phyloP scores from a whole-genome alignment of 106 monocot genomes.

The Xerophyta viscosa region DNA sequence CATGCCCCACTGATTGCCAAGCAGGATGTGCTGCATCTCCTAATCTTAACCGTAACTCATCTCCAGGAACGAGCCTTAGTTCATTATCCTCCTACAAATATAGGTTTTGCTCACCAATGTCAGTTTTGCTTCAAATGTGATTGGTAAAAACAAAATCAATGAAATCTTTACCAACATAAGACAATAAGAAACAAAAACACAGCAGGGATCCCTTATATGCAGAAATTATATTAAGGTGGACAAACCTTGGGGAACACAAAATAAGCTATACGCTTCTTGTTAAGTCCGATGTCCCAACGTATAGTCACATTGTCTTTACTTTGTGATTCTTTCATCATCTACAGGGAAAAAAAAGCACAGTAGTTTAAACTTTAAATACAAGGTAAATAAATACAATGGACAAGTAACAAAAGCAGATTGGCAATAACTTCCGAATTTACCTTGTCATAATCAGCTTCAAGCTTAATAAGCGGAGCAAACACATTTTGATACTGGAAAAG shows the following conservation, averaged over 20 bases:
- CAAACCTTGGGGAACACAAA: conserved; percentile 98
- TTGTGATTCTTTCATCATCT: conserved; percentile 99
- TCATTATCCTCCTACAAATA: conserved; percentile 88
- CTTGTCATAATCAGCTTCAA: conserved; percentile 99
- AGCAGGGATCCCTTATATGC: too few species aligned
- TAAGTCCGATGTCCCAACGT: conserved; percentile 97
- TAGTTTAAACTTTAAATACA: too few species aligned
- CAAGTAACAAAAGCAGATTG: too few species aligned
- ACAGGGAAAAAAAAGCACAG: conserved; percentile 11
- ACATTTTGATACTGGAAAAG: conserved; percentile 97
- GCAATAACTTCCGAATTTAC: conserved; percentile 22
- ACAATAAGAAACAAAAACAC: too few species aligned
- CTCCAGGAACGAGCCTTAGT: conserved; percentile 95
- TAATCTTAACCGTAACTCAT: conserved; percentile 90
- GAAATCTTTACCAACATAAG: too few species aligned
- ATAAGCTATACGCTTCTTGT: conserved; percentile 95
- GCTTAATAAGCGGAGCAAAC: conserved; percentile 97
- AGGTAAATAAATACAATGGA: too few species aligned
- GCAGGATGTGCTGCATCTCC: conserved; percentile 90
- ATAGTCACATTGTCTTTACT: conserved; percentile 90
- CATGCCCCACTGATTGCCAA: conserved; percentile 99
- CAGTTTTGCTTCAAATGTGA: too few species aligned
- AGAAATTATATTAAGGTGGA: too few species aligned
- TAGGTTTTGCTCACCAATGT: background rate
- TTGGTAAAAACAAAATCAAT: too few species aligned